Base-by-base conservation (phyloP, 345 rosid species). In the Camelina hispida region DNA sequence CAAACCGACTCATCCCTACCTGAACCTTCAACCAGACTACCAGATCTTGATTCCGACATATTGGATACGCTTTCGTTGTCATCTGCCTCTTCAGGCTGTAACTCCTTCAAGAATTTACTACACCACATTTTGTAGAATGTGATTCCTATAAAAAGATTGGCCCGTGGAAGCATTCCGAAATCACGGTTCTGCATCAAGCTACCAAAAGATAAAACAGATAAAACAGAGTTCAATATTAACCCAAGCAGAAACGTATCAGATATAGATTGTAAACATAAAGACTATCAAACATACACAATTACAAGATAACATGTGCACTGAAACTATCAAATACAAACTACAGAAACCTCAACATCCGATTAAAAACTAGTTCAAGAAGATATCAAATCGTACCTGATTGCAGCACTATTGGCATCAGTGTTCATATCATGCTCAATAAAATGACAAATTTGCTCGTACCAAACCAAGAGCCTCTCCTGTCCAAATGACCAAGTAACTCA, bases 381-480 rank as follows among this genome's bases (percentile, higher is more conserved):
- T 59, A 57, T 5, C 7, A 58, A 25, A 67, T 11, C 6, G 9
- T 88, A 91, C 97, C 88, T 81, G 47, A 78, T 37, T 47, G 81
- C 84, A 84, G 83, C 82, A 46, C 68, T 79, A 62, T 82, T 75
- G n/a, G 91, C 95, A 44, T 76, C 89, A n/a, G 63, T 80, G 17
- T 80, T 76, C 78, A 83, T 51, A 52, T 87, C 92, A 69, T 55
- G 78, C 20, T 67, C 64, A 75, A 91, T 75, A 59, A 76, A 80
- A 73, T 83, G 87, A 58, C 87, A 78, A 54, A 91, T 85, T 63
- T 81, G 87, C 85, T 91, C 95, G 83, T 85, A 78, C 74, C 86
- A 84, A 78, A 94, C 86, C 74, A 71, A 61, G 70, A 84, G 76
- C 58, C 70, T 78, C 56, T 83, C 91, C 97, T 90, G 90, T 64